Base-by-base conservation (phyloP, 78 protist species). In the Dictyostelium citrinum region DNA sequence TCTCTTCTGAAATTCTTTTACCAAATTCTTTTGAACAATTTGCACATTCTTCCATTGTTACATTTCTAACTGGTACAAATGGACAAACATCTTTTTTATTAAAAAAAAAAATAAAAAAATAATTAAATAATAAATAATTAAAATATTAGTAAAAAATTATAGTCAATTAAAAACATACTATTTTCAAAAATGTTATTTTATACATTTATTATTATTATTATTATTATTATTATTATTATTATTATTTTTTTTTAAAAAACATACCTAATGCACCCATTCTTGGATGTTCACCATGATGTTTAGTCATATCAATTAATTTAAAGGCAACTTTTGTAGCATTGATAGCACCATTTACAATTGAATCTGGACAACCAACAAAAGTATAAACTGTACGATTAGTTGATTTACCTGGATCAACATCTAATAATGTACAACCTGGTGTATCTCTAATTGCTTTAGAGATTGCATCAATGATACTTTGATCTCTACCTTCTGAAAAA, bases 401-500 rank as follows among this genome's bases (percentile, higher is more conserved):
- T 77, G 92, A 84, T 71, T 81, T 82, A 41, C 96, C 96, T 43
- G 96, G 96, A 45, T 93, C 96, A 70, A 85, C 92, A 81, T 93
- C 95, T 24, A 93, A 78, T 16, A 93, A 46, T 14, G 96, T 90
- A 43, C 90, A 83, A 9, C 96, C 96, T 49, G 78, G 60, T 46
- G 84, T 78, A 33, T 70, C 75, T 77, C 67, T 78, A 20, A 93
- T 82, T 14, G 96, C 79, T 37, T 90, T 84, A 4, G 74, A 70
- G 51, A 93, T 83, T 17, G 96, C 96, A 55, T 93, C 91, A 78
- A 93, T 86, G 41, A 93, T 58, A 8, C 4, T 67, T 71, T 55
- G 76, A 72, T 93, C 95, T 82, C 96, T 90, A 16, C 96, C 96
- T 29, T 93, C 96, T 79, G 96, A 93, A 81, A 93, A 93, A 46